Percentiles rank a stretch among this genome's conserved stretches.
Conservation (phyloP, 441 rosid species). For the Jatropha multifida region DNA sequence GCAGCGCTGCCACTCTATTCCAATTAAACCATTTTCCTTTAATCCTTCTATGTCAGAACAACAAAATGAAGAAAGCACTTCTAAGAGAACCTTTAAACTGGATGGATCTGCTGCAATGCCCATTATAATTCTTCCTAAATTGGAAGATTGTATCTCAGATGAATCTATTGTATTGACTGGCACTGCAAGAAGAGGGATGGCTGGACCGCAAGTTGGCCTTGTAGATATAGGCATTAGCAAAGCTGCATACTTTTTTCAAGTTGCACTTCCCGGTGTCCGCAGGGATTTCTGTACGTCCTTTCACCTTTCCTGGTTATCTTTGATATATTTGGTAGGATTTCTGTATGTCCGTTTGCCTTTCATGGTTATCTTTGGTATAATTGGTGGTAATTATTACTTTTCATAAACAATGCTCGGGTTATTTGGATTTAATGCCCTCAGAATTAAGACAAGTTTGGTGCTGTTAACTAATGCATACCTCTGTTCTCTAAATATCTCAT, state of each 20-base stretch:
- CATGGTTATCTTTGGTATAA: not conserved
- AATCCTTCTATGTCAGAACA: conserved; percentile 6
- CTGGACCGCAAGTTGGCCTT: conserved; percentile 46
- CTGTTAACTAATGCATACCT: not conserved
- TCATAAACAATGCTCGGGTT: not conserved
- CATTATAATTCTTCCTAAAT: conserved; percentile 20
- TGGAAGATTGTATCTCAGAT: conserved; percentile 30
- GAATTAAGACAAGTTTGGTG: not conserved
- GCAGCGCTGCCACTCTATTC: conserved; percentile 15
- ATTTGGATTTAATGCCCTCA: no score
- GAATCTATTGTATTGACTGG: conserved; percentile 37
- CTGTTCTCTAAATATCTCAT: not conserved
- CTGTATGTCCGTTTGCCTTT: conserved; percentile 32
- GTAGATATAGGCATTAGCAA: conserved; percentile 63
- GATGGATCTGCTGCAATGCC: conserved; percentile 29
- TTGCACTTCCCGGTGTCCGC: conserved; percentile 61
- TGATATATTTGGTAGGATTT: conserved; percentile 19
- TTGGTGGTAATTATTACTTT: not conserved
- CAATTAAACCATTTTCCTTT: conserved; percentile 10
- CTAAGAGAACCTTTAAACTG: conserved; percentile 20
- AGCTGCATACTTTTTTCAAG: conserved; percentile 55
- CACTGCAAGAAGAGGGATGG: conserved; percentile 36
- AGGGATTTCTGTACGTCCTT: conserved; percentile 41
- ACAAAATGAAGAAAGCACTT: conserved; percentile 18
- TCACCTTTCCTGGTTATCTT: conserved; percentile 6